Evolutionary conservation across 2,329 filamentous ascomycete species (phyloP).

Genomic region (Xylariaceae sp.): DNA sequence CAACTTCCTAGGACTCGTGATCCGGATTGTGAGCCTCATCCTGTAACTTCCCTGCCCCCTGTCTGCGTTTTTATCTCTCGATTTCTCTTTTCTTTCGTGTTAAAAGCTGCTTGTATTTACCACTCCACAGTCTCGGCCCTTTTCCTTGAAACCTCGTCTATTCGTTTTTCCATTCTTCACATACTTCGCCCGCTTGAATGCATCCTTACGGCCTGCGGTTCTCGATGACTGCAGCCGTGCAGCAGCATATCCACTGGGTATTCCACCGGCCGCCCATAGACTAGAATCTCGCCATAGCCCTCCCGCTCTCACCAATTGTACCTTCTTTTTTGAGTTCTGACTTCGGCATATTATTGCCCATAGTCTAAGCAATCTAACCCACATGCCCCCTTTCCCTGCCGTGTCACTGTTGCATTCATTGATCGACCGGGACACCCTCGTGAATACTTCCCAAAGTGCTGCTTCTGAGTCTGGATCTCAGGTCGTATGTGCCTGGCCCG

Average conservation of each 20-base stretch:
- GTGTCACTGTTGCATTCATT: conserved; percentile 28
- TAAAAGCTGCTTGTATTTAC: neutral
- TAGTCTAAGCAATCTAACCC: conserved; percentile 10
- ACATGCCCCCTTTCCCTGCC: conserved; percentile 34
- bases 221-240: neutral
- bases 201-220: neutral
- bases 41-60: neutral
- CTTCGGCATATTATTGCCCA: neutral
- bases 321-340: neutral
- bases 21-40: neutral
- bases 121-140: neutral
- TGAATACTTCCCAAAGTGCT: conserved; percentile 24
- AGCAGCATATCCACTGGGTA: neutral
- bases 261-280: neutral
- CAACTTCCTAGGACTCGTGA: neutral
- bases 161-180: neutral
- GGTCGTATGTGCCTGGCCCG: conserved; percentile 39
- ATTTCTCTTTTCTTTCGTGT: neutral
- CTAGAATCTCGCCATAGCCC: neutral
- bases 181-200: neutral
- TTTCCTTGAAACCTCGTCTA: neutral
- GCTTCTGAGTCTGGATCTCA: conserved; percentile 20
- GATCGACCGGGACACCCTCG: conserved; percentile 14
- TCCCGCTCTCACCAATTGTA: neutral
- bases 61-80: neutral